A percentile compares a stretch with the other conserved stretches of the same genome.
These are phyloP conservation scores for Zygosaccharomyces pseudorouxii DNA, from an alignment of 805 yeast species.

Conservation along the genomic window DNA sequence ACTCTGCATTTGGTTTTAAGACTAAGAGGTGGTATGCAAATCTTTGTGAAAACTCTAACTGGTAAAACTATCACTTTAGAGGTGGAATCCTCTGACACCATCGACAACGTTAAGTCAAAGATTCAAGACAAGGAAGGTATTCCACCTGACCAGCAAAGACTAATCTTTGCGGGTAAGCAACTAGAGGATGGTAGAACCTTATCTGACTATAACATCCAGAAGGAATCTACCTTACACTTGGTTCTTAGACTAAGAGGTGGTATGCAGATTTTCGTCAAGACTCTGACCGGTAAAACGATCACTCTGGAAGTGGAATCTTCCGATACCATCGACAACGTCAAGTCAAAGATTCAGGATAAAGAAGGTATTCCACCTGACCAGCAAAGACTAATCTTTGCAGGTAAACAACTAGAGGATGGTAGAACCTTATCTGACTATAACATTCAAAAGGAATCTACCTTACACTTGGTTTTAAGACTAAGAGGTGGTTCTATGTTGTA, in stretches of 20 bases:
- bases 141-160: slow-evolving; percentile 95
- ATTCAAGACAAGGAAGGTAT: slow-evolving; percentile 96
- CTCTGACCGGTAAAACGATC: slow-evolving; percentile 96
- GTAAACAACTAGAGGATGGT: slow-evolving; percentile 69
- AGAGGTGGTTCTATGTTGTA: slow-evolving; percentile 57
- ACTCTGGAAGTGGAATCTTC: slow-evolving; percentile 93
- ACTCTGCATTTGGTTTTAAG: slow-evolving; percentile 64
- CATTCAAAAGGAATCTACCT: slow-evolving; percentile 66
- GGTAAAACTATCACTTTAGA: slow-evolving; percentile 87
- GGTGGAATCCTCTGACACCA: slow-evolving; percentile 89
- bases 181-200: slow-evolving; percentile 93
- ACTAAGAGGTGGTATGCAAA: slow-evolving; percentile 79
- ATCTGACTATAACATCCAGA: slow-evolving; percentile 92
- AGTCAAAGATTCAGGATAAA: slow-evolving; percentile 68
- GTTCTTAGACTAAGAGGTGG: slow-evolving; percentile 86
- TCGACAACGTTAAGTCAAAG: slow-evolving; percentile 91
- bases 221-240: slow-evolving; percentile 83
- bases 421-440: slow-evolving; percentile 69
- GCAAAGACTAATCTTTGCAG: slow-evolving; percentile 65
- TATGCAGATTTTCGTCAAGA: slow-evolving; percentile 93
- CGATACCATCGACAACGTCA: slow-evolving; percentile 91
- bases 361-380: slow-evolving; percentile 73
- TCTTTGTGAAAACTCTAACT: slow-evolving; percentile 83
- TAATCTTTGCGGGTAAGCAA: slow-evolving; percentile 95
- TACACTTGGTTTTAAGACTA: slow-evolving; percentile 66